Evolutionary conservation across 2,329 filamentous ascomycete species (phyloP), one percentile per base, ranked within the genome.

Genomic region (Leptographium flavum): DNA sequence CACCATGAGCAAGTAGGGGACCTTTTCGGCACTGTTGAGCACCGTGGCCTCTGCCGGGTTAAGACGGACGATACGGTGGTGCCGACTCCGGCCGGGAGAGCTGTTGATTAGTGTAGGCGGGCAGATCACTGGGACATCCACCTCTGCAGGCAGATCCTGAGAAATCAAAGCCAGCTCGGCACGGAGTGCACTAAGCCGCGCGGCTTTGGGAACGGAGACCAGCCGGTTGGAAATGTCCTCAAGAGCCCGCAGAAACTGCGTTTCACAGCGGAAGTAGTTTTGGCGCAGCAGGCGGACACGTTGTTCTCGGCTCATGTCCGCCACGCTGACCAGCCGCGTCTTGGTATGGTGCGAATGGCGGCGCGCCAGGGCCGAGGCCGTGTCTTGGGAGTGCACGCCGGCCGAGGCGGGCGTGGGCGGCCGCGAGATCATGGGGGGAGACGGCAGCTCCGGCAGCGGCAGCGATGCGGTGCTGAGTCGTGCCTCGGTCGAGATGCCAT

Each of bases 191-290:
- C 85, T 92, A 54, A 92, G 70, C 28, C 85, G 77, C 35, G 85
- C 85, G 30, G 80, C 77, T 58, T 92, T 92, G 2, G 85, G 85
- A 5, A 92, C 85, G 45, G 82, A 72, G 6, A 92, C 83, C 38
- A 92, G 66, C n/a, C 84, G 78, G 57, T 87, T 88, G 3, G 85
- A 92, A 44, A 92, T 90, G 52, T 83, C 81, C 59, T 90, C 83
- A 15, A 92, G 69, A 1, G 85, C 85, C 4, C 79, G 83, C 49
- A 92, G 59, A 56, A 92, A 88, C 53, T 86, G 81, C 1, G 83
- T 88, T 60, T 92, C 74, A 49, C 79, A 85, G 44, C 83, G 72
- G 58, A 90, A 92, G 60, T 92, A 92, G 59, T 92, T 85, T 48
- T 87, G 83, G 46, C 83, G 70, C 49, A 92, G 59, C 10, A 87